Percentiles rank a stretch among this genome's conserved stretches.
Conservation (phyloP, 2,329 filamentous ascomycete genomes). For the Trichoderma pleuroti region DNA sequence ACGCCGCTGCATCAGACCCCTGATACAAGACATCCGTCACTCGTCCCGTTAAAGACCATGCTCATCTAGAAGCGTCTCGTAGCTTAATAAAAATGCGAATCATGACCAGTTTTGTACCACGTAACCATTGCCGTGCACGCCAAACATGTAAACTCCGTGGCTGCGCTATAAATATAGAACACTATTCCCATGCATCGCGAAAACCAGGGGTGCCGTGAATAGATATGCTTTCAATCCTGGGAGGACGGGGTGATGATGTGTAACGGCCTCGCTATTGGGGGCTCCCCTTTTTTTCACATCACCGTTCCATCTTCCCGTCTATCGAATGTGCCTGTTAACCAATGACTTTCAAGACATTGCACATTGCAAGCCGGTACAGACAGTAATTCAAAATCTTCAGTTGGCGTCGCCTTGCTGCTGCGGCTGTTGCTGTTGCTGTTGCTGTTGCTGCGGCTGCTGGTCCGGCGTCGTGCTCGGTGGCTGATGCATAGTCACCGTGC, state of each 20-base stretch:
- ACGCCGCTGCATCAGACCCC: not conserved
- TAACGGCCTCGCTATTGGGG: not conserved
- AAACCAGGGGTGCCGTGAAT: not conserved
- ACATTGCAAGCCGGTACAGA: not conserved
- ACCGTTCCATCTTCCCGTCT: not conserved
- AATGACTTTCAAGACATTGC: not conserved
- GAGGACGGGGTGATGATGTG: not conserved
- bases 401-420: slow-evolving; percentile 20
- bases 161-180: slow-evolving; percentile 13
- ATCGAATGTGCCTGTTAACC: not conserved
- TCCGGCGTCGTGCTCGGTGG: slow-evolving; percentile 21
- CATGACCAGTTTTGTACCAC: slow-evolving; percentile 9
- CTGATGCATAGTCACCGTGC: slow-evolving; percentile 37
- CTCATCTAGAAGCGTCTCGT: not conserved
- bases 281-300: not conserved
- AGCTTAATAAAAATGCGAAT: not conserved
- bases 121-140: slow-evolving; percentile 9
- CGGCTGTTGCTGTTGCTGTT: slow-evolving; percentile 20
- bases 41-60: not conserved
- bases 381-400: not conserved
- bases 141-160: slow-evolving; percentile 13
- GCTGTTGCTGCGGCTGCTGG: slow-evolving; percentile 20
- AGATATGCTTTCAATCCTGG: not conserved
- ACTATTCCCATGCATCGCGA: slow-evolving; percentile 1
- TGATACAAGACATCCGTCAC: not conserved